phyloP scores from a whole-genome alignment of 495 filamentous ascomycete genomes.

The Hypomontagnella monticulosa region DNA sequence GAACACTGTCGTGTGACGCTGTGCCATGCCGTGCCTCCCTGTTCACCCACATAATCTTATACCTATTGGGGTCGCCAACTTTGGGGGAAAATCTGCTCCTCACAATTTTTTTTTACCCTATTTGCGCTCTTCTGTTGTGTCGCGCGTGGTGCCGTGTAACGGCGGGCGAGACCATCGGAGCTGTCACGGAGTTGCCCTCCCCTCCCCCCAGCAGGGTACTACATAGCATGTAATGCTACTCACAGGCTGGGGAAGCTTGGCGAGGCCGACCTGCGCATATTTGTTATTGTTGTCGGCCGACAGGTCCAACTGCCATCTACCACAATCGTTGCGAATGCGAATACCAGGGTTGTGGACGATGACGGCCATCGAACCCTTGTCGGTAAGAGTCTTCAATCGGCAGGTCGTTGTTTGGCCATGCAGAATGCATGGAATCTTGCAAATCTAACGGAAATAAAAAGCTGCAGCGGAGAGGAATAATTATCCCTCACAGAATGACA shows the following conservation, averaged over 20 bases:
- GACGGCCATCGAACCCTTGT: slow-evolving; percentile 36
- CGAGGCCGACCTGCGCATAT: slow-evolving; percentile 30
- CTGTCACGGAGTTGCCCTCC: slow-evolving; percentile 22
- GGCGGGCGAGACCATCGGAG: slow-evolving; percentile 35
- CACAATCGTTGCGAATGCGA: slow-evolving; percentile 20
- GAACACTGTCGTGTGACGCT: slow-evolving; percentile 41
- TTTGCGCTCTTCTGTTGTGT: slow-evolving; percentile 30
- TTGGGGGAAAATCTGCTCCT: slow-evolving; percentile 22
- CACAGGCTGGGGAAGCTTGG: slow-evolving; percentile 29
- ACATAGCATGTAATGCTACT: slow-evolving; percentile 29
- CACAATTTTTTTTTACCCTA: slow-evolving; percentile 20
- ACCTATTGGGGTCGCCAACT: slow-evolving; percentile 5
- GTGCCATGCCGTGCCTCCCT: slow-evolving; percentile 20
- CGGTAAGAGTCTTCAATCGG: slow-evolving; percentile 42
- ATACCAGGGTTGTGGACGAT: slow-evolving; percentile 31
- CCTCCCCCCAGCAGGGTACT: not conserved
- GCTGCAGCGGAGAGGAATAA: slow-evolving; percentile 28
- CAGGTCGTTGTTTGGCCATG: slow-evolving; percentile 36
- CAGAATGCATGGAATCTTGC: slow-evolving; percentile 40
- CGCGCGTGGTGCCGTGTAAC: slow-evolving; percentile 28
- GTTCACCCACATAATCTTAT: slow-evolving; percentile 8
- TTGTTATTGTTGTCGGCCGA: slow-evolving; percentile 28
- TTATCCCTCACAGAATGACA: slow-evolving; percentile 37
- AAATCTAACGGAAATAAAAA: slow-evolving; percentile 38
- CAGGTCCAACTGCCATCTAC: slow-evolving; percentile 25